Evolutionary conservation across 495 filamentous ascomycete genomes (phyloP).

Genomic region (Aspergillus carlsbadensis): DNA sequence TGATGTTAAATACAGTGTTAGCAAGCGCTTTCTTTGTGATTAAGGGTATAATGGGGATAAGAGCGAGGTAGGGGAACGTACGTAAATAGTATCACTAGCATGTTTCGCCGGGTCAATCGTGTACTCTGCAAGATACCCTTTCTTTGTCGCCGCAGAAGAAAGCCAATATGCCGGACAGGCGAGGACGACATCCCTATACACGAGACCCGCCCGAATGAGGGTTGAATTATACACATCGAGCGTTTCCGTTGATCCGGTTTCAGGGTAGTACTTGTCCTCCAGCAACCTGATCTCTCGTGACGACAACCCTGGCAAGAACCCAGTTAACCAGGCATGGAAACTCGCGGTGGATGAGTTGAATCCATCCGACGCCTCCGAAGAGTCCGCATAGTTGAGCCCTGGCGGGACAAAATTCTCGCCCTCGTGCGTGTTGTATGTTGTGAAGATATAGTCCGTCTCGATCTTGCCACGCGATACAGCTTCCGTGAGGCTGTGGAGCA

Average conservation of each 20-base stretch:
- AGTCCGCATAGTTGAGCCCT: constrained; percentile 31
- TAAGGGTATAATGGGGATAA: no score
- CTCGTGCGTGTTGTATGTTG: constrained; percentile 60
- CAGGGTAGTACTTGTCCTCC: constrained; percentile 45
- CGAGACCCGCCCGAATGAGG: constrained; percentile 48
- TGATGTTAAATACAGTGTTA: constrained; percentile 15
- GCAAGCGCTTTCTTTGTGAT: no score
- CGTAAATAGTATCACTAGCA: constrained; percentile 57
- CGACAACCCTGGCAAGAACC: constrained; percentile 51
- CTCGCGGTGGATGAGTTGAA: constrained; percentile 46
- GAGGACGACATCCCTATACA: constrained; percentile 59
- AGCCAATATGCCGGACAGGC: constrained; percentile 61
- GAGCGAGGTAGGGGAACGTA: constrained; percentile 34
- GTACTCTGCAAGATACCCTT: constrained; percentile 57
- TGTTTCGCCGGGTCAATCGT: constrained; percentile 58
- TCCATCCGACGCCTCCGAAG: constrained; percentile 24
- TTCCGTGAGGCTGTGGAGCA: constrained; percentile 43
- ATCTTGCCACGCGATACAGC: constrained; percentile 38
- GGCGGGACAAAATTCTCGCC: constrained; percentile 59
- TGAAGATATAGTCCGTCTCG: constrained; percentile 47
- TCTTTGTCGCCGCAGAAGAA: constrained; percentile 39
- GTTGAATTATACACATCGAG: constrained; percentile 45
- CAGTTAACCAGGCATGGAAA: constrained; percentile 50
- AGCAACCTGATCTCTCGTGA: constrained; percentile 34
- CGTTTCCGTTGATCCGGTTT: constrained; percentile 40